Base-by-base conservation (phyloP, 225 moss, liverwort and hornwort species). In the Polytrichum formosum region DNA sequence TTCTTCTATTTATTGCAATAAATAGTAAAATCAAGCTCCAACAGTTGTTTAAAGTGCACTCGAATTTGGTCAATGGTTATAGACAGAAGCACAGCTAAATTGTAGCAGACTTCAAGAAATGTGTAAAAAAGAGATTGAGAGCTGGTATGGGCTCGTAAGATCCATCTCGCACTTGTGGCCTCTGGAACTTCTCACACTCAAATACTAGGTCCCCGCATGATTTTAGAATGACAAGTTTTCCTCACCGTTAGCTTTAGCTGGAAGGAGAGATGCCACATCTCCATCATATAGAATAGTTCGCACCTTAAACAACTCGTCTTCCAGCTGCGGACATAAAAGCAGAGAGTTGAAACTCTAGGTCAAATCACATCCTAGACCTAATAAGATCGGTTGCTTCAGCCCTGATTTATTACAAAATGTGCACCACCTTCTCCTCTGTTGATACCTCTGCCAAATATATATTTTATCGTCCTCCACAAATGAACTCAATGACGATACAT, bases 261-360 rank as follows among this genome's bases (percentile, higher is more conserved):
- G 83, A 62, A 76, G 79, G 35, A 79, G 27, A 73, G 79, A 61
- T n/a, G 78, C 83, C 60, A 79, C 79, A 28, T 83, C 83, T 35
- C 83, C 83, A 70, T 83, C 83, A 28, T 83, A 78, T 18, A 83
- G 71, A 67, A 79, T 83, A 30, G 75, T 79, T 66, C 73, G 70
- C 56, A 22, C 79, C 72, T 76, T 75, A 63, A 73, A 83, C 5
- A 83, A 60, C 28, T 83, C 83, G 70, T 83, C 83, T 64, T 79
- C 83, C 61, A 83, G 53, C 83, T 83, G 75, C 65, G 58, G 58
- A 64, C 46, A 46, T 46, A 46, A 16, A 46, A 46, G 46, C 46
- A 46, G 22, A n/a, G 9, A 46, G 13, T 37, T 67, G 10, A 22
- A 21, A 67, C 22, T 18, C 35, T 53, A 46, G 13, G 16, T 46